A percentile compares a stretch with the other conserved stretches of the same genome.
phyloP scores from a whole-genome alignment of 139 green algal species.

The Klebsormidium nitens region DNA sequence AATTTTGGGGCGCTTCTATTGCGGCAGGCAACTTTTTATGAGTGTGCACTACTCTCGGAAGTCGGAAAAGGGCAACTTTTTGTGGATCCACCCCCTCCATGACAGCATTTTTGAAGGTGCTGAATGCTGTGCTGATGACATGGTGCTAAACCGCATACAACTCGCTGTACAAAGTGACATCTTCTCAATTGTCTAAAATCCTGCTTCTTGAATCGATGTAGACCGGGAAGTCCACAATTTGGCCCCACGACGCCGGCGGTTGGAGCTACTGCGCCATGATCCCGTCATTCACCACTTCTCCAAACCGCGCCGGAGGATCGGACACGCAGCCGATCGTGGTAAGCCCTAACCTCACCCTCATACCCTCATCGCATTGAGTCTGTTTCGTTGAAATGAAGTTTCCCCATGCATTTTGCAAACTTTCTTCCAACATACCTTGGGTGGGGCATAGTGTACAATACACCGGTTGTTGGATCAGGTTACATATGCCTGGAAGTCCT shows the following conservation, averaged over 20 bases:
- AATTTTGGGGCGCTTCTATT: too few relatives aligned
- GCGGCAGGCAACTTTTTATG: too few relatives aligned
- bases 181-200: not conserved
- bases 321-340: not conserved
- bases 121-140: too few relatives aligned
- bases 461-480: not conserved
- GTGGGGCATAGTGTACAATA: too few relatives aligned
- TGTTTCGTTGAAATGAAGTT: not conserved
- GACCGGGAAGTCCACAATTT: constrained; percentile 14
- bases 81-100: too few relatives aligned
- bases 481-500: not conserved
- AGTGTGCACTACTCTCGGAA: too few relatives aligned
- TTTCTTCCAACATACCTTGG: too few relatives aligned
- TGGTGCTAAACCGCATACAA: not conserved
- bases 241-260: constrained; percentile 8
- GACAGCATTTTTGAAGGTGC: too few relatives aligned
- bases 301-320: not conserved
- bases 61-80: too few relatives aligned
- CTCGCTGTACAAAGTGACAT: not conserved
- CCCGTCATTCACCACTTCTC: constrained; percentile 6
- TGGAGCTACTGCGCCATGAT: constrained; percentile 27
- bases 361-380: constrained; percentile 7
- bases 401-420: not conserved
- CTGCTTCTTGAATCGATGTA: not conserved
- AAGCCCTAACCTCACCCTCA: constrained; percentile 2